Base-by-base conservation (phyloP, 176 grass and related monocot genomes). In the Elymus sibiricus region DNA sequence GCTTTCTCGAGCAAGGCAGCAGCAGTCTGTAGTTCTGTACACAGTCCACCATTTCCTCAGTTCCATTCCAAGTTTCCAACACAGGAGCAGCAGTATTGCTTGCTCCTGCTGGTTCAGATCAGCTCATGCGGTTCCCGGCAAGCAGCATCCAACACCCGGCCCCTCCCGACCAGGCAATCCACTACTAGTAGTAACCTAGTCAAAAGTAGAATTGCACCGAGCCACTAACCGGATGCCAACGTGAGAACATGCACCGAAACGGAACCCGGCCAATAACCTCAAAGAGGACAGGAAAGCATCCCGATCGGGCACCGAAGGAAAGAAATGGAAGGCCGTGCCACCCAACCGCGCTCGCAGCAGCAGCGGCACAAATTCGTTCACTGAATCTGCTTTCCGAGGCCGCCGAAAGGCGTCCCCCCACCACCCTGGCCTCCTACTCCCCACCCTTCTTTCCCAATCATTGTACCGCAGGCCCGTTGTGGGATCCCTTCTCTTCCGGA, bases 401-500 rank as follows among this genome's bases (percentile, higher is more conserved):
- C 62, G 81, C 59, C 68, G 21, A 56, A 84, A 56, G 74, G 66
- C 44, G 44, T 1, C 19, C 29, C 9, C 9, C 70, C 40, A 16
- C 39, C 39, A 3, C 44, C 44, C 70, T 40, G 69, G 69, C 38
- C 38, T 13, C 70, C 40, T 15, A 9, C 7, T 46, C 5, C 44
- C 3, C 19, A n/a, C 12, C 16, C n/a, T n/a, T n/a, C n/a, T 15
- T 49, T 83, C 75, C 76, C 78, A 63, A 86, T 82, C 83, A 82
- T 86, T 82, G 88, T 49, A 70, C 78, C 9, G 6, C 64, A 13
- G 9, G 19, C 60, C 70, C 74, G 68, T 64, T 65, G 53, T 73
- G n/a, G 34, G 29, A 77, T 80, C 67, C 79, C 44, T n/a, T 79
- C 26, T 28, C 31, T 4, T 12, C 8, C 53, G 32, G 31, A 7